Evolutionary conservation across 495 filamentous ascomycete species (phyloP).

Genomic region (Penicillium bialowiezense): DNA sequence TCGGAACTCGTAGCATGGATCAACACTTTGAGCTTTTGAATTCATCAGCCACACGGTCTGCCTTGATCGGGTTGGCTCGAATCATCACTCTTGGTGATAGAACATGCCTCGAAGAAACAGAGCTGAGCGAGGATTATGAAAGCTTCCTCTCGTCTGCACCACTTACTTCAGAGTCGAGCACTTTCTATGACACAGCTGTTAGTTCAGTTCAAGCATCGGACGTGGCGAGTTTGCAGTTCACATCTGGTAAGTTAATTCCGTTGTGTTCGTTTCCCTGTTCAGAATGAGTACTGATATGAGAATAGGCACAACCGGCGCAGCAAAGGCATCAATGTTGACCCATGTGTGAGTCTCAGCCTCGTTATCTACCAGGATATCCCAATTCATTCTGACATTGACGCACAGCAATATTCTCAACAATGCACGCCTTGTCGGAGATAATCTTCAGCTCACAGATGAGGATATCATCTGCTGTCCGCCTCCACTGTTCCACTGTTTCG

Average conservation of each 20-base stretch:
- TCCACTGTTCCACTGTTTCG: slow-evolving; percentile 15
- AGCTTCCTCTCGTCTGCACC: background rate
- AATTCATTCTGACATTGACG: background rate
- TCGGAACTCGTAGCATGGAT: background rate
- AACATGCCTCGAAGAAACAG: background rate
- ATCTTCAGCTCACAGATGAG: background rate
- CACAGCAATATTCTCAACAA: background rate
- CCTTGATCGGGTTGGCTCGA: background rate
- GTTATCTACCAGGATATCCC: background rate
- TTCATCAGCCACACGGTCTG: background rate
- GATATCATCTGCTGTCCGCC: background rate
- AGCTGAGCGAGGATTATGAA: background rate
- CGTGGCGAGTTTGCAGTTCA: background rate
- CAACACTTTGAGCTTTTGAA: background rate
- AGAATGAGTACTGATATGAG: background rate
- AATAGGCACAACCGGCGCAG: background rate
- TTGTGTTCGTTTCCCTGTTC: background rate
- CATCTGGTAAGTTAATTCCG: background rate
- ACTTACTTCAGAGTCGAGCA: too few relatives aligned
- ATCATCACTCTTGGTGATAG: background rate
- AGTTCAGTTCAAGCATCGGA: background rate
- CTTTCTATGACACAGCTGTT: background rate
- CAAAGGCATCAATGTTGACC: background rate
- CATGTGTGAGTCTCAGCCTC: background rate
- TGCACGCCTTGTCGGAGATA: background rate